These are phyloP conservation scores for Dactylellina haptotyla DNA, from an alignment of 2,329 filamentous ascomycete genomes.

Conservation along the genomic window DNA sequence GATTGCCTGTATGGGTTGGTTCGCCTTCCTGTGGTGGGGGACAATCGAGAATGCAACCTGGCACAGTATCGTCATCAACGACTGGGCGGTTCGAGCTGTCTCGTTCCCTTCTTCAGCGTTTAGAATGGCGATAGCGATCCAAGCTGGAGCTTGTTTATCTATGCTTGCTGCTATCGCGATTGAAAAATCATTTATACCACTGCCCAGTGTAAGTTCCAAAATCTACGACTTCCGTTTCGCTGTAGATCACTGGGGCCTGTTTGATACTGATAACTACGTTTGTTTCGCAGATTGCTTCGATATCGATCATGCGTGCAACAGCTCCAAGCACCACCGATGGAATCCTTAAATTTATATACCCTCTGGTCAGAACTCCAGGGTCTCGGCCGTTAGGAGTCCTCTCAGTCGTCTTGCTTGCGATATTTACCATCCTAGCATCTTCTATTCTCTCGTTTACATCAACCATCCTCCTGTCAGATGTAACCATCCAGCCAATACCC, in stretches of 20 bases:
- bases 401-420: constrained; percentile 9
- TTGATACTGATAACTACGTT: not conserved
- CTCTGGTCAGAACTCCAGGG: constrained; percentile 2
- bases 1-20: constrained; percentile 35
- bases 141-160: constrained; percentile 19
- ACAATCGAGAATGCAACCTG: constrained; percentile 6
- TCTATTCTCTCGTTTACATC: constrained; percentile 23
- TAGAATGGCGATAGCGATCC: constrained; percentile 12
- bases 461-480: constrained; percentile 19
- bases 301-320: constrained; percentile 18
- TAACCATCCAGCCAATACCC: constrained; percentile 20
- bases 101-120: constrained; percentile 16
- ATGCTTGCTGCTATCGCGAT: constrained; percentile 35
- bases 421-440: not conserved
- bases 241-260: not conserved
- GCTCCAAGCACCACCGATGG: not conserved
- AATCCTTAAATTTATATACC: constrained; percentile 11
- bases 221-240: not conserved
- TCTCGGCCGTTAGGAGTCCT: constrained; percentile 3
- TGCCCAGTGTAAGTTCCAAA: constrained; percentile 12
- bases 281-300: constrained; percentile 2
- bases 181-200: constrained; percentile 22
- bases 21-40: constrained; percentile 38
- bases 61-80: constrained; percentile 22
- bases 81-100: constrained; percentile 25